A percentile compares a stretch with the other conserved stretches of the same genome.
Evolutionary conservation across 2,329 filamentous ascomycete genomes (phyloP).

Genomic region (Fusarium tjaetaba): DNA sequence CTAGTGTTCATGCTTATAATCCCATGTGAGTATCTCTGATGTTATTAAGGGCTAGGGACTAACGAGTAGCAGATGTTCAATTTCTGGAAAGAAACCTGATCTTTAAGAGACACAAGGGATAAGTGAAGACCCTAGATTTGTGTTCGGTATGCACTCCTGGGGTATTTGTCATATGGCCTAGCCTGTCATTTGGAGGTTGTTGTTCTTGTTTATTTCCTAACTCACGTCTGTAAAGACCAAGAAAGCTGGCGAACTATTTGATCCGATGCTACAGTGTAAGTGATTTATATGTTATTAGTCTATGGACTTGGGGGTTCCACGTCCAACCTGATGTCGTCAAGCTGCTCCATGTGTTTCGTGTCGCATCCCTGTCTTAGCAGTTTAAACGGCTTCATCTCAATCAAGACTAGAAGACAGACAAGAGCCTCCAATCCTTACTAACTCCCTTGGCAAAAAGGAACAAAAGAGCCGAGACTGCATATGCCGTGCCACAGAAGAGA

Average conservation of each 20-base stretch:
- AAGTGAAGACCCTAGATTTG: no score
- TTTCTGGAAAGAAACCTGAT: neutral
- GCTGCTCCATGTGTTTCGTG: no score
- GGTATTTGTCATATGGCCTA: no score
- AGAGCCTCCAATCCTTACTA: neutral
- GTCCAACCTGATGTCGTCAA: rapidly evolving
- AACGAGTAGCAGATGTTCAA: neutral
- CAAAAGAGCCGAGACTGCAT: neutral
- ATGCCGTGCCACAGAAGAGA: neutral
- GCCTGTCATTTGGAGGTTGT: no score
- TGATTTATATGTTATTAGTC: rapidly evolving
- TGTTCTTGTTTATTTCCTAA: no score
- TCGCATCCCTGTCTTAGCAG: no score
- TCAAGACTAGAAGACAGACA: neutral
- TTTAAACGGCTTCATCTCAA: rapidly evolving
- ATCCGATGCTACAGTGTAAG: rapidly evolving
- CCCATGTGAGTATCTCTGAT: neutral
- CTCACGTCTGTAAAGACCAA: neutral
- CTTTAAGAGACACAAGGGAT: rapidly evolving
- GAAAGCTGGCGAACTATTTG: rapidly evolving
- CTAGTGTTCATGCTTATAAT: constrained; percentile 23
- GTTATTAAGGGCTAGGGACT: rapidly evolving
- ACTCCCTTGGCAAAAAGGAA: rapidly evolving
- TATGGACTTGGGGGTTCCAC: rapidly evolving
- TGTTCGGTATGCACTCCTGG: no score